Percentiles rank a stretch among this genome's conserved stretches.
phyloP scores from a whole-genome alignment of 371 early-diverging fungal genomes.

The Lichtheimia ornata region DNA sequence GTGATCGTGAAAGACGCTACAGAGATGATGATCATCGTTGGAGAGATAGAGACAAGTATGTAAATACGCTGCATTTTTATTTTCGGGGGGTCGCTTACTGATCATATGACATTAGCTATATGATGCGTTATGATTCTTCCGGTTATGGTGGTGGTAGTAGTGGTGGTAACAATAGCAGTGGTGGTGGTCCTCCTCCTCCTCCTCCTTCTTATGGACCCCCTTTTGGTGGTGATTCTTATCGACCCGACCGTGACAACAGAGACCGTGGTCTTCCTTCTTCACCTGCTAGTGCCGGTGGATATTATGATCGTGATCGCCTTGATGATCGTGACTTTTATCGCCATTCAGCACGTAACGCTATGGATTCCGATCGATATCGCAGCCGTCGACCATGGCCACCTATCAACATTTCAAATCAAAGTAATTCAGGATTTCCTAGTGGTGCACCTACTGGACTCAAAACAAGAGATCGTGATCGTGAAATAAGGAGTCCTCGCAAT shows the following conservation, averaged over 20 bases:
- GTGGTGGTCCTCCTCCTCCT: conserved; percentile 23
- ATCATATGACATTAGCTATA: conserved; percentile 24
- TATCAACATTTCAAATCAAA: neutral
- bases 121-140: conserved; percentile 43
- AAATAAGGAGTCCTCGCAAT: conserved; percentile 25
- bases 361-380: conserved; percentile 43
- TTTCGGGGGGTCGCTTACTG: neutral
- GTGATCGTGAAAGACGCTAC: conserved; percentile 47
- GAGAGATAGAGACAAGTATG: conserved; percentile 45
- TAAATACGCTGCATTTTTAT: conserved; percentile 5
- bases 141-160: conserved; percentile 27
- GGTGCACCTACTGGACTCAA: neutral
- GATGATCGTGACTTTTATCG: conserved; percentile 47
- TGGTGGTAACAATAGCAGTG: too few relatives aligned
- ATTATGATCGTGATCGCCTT: conserved; percentile 44
- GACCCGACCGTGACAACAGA: conserved; percentile 41
- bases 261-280: conserved; percentile 44
- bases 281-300: conserved; percentile 27
- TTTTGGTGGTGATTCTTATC: conserved; percentile 49
- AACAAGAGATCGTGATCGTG: conserved; percentile 27
- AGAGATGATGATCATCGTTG: conserved; percentile 34
- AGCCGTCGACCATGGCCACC: conserved; percentile 19
- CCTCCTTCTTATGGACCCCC: conserved; percentile 23
- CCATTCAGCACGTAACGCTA: conserved; percentile 11
- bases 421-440: neutral